Base-by-base conservation (phyloP, 192 early-diverging fungal species). In the Lobulomyces angularis region DNA sequence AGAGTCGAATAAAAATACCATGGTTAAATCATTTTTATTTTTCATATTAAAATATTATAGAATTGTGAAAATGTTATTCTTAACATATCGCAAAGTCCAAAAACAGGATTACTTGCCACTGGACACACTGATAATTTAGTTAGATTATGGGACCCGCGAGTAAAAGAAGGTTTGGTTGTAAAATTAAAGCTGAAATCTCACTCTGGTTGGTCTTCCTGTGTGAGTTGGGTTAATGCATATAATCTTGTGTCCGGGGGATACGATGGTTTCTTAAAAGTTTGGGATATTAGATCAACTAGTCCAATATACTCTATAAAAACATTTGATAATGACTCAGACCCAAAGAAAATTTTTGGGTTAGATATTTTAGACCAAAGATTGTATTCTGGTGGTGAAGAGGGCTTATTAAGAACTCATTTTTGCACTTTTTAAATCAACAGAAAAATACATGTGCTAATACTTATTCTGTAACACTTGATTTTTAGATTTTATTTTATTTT, bases 261-360 rank as follows among this genome's bases (percentile, higher is more conserved):
- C 50, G 94, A 97, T 58, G 64, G 74, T 27, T 68, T 82, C 4
- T 56, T 94, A 41, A 82, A 83, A 52, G 74, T 97, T 18, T 96
- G 91, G 91, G 94, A 97, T 58, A 81, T 95, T 18, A 79, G 94
- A 43, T 84, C 80, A 56, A 81, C 78, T 43, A 80, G 75, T 24
- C 74, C 86, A 23, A 53, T 92, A 48, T 90, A 91, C 57, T 80
- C 82, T 3, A 52, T 93, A 27, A 41, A 45, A 16, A 62, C 56
- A 22, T 62, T 55, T 20, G 56, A 59, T 12, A 52, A 38, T 5
- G 52, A 45, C n/a, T n/a, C n/a, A 30, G 58, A 48, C 22, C 28
- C 43, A 8, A 61, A 65, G 40, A 90, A 89, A 58, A 55, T 88
- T 12, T 72, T 85, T 31, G 66, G 57, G 48, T 66, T 90, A 14